phyloP scores from a whole-genome alignment of 139 green algal species.

The Mesotaenium endlicherianum region DNA sequence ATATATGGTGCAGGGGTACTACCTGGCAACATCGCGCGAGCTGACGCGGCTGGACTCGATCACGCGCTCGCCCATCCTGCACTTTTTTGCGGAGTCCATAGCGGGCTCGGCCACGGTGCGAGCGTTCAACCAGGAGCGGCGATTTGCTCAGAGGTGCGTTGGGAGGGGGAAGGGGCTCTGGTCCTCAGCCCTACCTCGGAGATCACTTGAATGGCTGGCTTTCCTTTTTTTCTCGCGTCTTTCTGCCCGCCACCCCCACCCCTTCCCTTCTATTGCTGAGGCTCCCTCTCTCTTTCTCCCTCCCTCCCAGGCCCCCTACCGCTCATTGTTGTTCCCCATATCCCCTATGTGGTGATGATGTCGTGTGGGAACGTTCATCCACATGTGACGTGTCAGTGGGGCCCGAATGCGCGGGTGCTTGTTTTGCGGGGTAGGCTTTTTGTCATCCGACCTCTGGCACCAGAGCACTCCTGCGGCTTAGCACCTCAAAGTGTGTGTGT shows the following conservation, averaged over 20 bases:
- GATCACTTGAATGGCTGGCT: too few species aligned
- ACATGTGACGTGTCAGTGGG: background rate
- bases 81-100: constrained; percentile 70
- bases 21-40: constrained; percentile 78
- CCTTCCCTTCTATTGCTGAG: too few species aligned
- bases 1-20: constrained; percentile 57
- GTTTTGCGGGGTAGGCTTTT: background rate
- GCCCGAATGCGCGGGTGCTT: background rate
- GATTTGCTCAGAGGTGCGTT: background rate
- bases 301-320: background rate
- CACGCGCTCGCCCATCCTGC: constrained; percentile 73
- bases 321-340: background rate
- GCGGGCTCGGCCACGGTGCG: constrained; percentile 67
- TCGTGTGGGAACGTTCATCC: background rate
- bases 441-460: too few species aligned
- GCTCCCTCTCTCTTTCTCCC: background rate
- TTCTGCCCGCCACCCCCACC: background rate
- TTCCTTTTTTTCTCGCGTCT: too few species aligned
- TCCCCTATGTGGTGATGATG: background rate
- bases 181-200: too few species aligned
- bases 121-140: constrained; percentile 26
- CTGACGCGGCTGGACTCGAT: constrained; percentile 85
- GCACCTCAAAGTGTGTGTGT: background rate
- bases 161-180: too few species aligned
- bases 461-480: background rate